Conservation (phyloP, 176 grass and related monocot genomes). For the Phoenix dactylifera region DNA sequence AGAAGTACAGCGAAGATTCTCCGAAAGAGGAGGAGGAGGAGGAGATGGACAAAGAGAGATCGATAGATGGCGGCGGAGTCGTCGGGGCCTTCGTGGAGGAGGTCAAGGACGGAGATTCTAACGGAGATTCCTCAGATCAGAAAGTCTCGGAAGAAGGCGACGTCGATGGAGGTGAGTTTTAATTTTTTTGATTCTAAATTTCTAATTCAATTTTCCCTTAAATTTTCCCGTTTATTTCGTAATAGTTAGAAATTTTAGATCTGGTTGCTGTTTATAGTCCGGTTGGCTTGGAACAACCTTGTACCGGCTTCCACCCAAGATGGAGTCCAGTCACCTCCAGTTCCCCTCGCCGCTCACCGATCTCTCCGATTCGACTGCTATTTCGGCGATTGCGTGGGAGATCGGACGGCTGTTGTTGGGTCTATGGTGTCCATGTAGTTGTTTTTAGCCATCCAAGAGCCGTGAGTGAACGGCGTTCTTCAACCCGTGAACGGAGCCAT, state of each 20-base stretch:
- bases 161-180: constrained; percentile 50
- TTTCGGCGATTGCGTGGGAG: no score
- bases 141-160: constrained; percentile 54
- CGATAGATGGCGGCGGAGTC: neutral
- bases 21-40: neutral
- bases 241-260: constrained; percentile 22
- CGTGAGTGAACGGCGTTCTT: no score
- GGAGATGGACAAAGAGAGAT: constrained; percentile 17
- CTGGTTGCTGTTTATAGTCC: constrained; percentile 21
- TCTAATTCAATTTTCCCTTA: no score
- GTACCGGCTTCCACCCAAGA: no score
- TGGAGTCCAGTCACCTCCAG: no score
- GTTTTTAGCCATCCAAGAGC: no score
- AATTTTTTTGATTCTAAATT: neutral
- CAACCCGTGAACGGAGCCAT: no score
- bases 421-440: no score
- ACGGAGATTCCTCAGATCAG: constrained; percentile 63
- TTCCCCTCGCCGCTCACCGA: no score
- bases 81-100: constrained; percentile 12
- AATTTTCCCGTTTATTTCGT: no score
- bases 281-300: constrained; percentile 26
- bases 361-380: no score
- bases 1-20: neutral
- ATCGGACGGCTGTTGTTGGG: no score
- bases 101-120: constrained; percentile 42